Evolutionary conservation across 371 early-diverging fungal genomes (phyloP).

Genomic region (Phascolomyces articulosus): DNA sequence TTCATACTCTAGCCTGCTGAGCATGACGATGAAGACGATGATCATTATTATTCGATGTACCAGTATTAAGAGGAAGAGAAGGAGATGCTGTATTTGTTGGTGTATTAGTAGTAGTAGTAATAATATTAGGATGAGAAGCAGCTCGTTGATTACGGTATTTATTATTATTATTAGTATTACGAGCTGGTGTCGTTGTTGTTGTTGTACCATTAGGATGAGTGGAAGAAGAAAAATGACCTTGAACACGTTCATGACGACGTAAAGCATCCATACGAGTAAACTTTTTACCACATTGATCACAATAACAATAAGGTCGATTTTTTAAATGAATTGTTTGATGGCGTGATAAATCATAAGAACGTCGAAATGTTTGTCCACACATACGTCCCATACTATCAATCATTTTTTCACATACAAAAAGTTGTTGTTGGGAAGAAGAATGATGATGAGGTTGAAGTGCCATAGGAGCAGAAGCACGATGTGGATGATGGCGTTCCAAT

Average conservation of each 20-base stretch:
- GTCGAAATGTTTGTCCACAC: conserved; percentile 47
- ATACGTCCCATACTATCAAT: conserved; percentile 19
- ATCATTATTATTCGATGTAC: not conserved
- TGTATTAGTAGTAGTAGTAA: no score
- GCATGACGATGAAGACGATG: conserved; percentile 2
- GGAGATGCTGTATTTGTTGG: no score
- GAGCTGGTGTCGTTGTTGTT: no score
- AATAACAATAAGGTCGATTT: conserved; percentile 46
- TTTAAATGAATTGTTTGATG: conserved; percentile 52
- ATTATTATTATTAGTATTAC: no score
- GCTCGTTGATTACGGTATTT: no score
- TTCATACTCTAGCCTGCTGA: conserved; percentile 14
- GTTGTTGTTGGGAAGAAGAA: conserved; percentile 1
- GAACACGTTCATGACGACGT: conserved; percentile 51
- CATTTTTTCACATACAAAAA: conserved; percentile 41
- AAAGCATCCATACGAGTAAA: conserved; percentile 54
- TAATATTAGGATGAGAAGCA: no score
- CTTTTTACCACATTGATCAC: conserved; percentile 46
- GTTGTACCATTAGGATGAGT: no score
- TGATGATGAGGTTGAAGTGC: not conserved
- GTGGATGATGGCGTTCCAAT: conserved; percentile 10
- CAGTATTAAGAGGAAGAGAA: not conserved
- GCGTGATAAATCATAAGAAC: conserved; percentile 48
- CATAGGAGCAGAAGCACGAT: not conserved
- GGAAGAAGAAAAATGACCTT: conserved; percentile 28